A percentile compares a stretch with the other conserved stretches of the same genome.
Conservation (phyloP, 192 early-diverging fungal species). For the Chytriomyces sp. region DNA sequence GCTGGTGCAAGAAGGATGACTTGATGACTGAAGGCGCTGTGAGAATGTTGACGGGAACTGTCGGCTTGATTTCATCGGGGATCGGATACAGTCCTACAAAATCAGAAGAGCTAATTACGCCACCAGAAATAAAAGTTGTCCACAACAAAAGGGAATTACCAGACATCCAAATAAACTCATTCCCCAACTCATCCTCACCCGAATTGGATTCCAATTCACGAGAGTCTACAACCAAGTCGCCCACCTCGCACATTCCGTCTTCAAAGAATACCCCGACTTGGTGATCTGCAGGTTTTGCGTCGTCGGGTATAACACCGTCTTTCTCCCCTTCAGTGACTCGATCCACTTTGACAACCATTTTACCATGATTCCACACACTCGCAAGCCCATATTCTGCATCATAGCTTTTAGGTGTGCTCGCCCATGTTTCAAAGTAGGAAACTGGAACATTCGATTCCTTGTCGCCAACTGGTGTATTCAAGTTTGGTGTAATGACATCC, state of each 20-base stretch:
- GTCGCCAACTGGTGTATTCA: background rate
- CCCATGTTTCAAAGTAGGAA: background rate
- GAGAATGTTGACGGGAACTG: background rate
- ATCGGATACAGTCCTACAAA: conserved; percentile 31
- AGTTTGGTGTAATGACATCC: conserved; percentile 23
- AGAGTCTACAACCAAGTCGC: conserved; percentile 29
- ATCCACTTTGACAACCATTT: conserved; percentile 14
- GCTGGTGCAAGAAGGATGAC: too few species aligned
- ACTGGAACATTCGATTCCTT: background rate
- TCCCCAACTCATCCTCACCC: background rate
- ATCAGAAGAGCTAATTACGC: too few species aligned
- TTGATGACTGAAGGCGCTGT: conserved; percentile 7
- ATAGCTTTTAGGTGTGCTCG: background rate
- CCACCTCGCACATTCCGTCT: conserved; percentile 12
- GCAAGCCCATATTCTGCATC: conserved; percentile 36
- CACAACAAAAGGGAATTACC: background rate
- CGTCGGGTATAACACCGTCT: background rate
- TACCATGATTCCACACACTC: conserved; percentile 29
- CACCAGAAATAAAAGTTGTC: background rate
- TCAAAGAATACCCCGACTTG: conserved; percentile 21
- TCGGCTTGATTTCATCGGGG: background rate
- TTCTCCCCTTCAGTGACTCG: background rate
- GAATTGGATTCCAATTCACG: conserved; percentile 9
- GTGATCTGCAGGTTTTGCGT: background rate
- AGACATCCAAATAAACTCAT: conserved; percentile 29